Evolutionary conservation across 305 asterid genomes (phyloP), one percentile per base, ranked within the genome.

Genomic region (Fraxinus ornus): DNA sequence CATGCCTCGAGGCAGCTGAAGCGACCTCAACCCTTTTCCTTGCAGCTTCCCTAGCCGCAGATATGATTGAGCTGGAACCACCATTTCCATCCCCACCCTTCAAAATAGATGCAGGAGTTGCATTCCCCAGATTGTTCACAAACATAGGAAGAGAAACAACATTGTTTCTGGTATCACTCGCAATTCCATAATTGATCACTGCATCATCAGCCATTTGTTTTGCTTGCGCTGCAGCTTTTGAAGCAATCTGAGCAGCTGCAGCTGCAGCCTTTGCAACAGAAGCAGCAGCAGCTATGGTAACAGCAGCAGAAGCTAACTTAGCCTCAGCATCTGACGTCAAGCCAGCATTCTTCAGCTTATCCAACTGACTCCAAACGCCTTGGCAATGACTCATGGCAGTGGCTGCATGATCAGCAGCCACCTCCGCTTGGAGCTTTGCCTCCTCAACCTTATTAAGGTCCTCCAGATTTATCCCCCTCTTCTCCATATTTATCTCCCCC

Each of bases 241-340:
- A 92, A 79, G 99, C 99, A 79, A 97, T 89, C 89, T 93, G 94
- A 77, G 99, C 99, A 85, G 99, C 98, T 37, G 97, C 98, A 28
- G 99, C 97, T 1, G 99, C 99, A 24, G 97, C 99, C 93, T 91
- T 97, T 15, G 99, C 99, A 87, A 97, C 98, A 88, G 95, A 90
- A 76, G 98, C 90, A 86, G 98, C 97, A 15, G 99, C 99, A 26
- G 99, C 97, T 78, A 97, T 86, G 70, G 94, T 93, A 84, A 82
- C 94, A 85, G 98, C 97, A 78, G 98, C 96, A 81, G 98, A 92
- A 32, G 97, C 93, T 85, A 97, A 83, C 87, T 91, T 93, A 82
- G 92, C 88, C 89, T 97, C 97, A 62, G 86, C 86, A 84, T 91
- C 98, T 35, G 89, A 80, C 76, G 87, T 78, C 93, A 97, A 77